These are phyloP conservation scores for Pestalotiopsis sp. DNA, from an alignment of 2,329 filamentous ascomycete species.

Conservation along the genomic window DNA sequence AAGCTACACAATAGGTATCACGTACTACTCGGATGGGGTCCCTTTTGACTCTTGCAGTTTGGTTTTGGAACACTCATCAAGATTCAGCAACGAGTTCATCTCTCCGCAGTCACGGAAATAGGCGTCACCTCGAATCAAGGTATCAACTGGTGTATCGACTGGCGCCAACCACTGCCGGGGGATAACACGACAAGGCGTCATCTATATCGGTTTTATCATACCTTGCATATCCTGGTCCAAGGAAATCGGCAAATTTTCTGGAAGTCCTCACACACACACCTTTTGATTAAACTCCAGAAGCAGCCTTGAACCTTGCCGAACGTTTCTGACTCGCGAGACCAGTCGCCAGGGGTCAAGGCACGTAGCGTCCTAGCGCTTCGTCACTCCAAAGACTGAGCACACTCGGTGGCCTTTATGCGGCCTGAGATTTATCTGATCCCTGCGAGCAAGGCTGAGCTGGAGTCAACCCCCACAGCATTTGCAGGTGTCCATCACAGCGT, in stretches of 20 bases:
- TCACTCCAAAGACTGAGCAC: neutral
- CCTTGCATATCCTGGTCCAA: neutral
- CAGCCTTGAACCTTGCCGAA: conserved; percentile 6
- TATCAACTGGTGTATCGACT: neutral
- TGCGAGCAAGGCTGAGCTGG: conserved; percentile 12
- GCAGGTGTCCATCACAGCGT: conserved; percentile 6
- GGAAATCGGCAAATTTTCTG: conserved; percentile 6
- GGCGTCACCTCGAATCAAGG: neutral
- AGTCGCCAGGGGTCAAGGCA: neutral
- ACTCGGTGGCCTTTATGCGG: conserved; percentile 7
- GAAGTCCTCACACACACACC: conserved; percentile 1
- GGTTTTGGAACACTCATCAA: neutral
- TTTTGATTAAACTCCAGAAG: conserved; percentile 1
- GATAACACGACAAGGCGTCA: neutral
- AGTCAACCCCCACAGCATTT: conserved; percentile 7
- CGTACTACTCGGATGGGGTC: too few relatives aligned
- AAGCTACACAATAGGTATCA: neutral
- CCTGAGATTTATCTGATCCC: neutral
- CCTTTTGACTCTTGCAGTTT: too few relatives aligned
- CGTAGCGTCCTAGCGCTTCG: neutral
- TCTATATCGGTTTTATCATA: neutral
- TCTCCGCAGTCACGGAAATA: neutral
- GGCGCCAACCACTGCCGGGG: neutral
- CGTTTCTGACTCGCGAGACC: conserved; percentile 9
- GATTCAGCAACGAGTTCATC: neutral